phyloP scores from a whole-genome alignment of 2,329 filamentous ascomycete genomes.

The Diaporthe sp. region DNA sequence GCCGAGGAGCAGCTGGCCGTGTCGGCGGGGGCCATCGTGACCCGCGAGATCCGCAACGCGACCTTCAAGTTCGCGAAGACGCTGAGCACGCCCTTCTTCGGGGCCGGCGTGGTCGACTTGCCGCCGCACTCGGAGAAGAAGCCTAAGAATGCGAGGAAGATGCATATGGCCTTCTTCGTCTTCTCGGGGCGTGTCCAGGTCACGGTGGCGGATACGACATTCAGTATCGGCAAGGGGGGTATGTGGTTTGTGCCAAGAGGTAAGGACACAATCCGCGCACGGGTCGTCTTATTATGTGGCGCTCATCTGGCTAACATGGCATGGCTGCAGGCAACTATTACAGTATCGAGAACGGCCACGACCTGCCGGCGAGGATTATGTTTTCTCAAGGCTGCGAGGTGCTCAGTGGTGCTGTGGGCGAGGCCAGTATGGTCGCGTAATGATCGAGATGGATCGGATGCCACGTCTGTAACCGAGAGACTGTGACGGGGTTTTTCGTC shows the following conservation, averaged over 20 bases:
- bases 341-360: slow-evolving; percentile 86
- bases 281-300: too few species aligned
- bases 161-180: slow-evolving; percentile 98
- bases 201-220: slow-evolving; percentile 80
- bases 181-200: slow-evolving; percentile 86
- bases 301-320: background rate
- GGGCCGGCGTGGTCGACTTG: slow-evolving; percentile 90
- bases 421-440: slow-evolving; percentile 42
- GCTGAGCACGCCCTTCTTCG: slow-evolving; percentile 86
- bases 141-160: slow-evolving; percentile 92
- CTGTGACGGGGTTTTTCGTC: background rate
- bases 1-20: slow-evolving; percentile 70
- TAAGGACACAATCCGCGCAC: slow-evolving; percentile 60
- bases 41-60: slow-evolving; percentile 72
- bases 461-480: background rate
- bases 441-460: background rate
- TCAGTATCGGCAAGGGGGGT: slow-evolving; percentile 88
- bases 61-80: slow-evolving; percentile 93
- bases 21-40: slow-evolving; percentile 68
- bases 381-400: slow-evolving; percentile 89
- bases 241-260: slow-evolving; percentile 96
- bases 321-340: slow-evolving; percentile 85
- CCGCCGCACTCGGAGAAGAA: slow-evolving; percentile 87
- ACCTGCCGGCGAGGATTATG: slow-evolving; percentile 83
- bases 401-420: slow-evolving; percentile 46